Evolutionary conservation across 179 eudicot species (phyloP).

Genomic region (Silene noctiflora): DNA sequence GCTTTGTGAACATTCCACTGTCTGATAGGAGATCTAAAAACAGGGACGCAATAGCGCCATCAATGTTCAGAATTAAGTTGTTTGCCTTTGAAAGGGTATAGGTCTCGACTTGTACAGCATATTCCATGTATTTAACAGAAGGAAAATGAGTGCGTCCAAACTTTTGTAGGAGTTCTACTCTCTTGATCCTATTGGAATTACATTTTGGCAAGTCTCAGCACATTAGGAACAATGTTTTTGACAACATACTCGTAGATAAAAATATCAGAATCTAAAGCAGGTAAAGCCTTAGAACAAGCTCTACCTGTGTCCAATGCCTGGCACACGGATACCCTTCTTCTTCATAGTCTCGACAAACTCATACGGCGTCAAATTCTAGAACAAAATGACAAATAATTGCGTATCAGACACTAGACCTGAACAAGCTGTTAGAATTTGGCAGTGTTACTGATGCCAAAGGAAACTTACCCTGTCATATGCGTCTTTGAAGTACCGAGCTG

Average conservation of each 20-base stretch:
- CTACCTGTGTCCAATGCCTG: conserved; percentile 99
- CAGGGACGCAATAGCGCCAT: conserved; percentile 92
- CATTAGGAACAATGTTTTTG: too few species aligned
- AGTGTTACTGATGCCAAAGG: neutral
- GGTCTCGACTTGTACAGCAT: conserved; percentile 90
- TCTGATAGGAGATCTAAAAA: conserved; percentile 97
- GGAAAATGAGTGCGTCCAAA: conserved; percentile 89
- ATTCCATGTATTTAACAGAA: conserved; percentile 96
- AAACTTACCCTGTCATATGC: conserved; percentile 82
- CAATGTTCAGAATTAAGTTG: conserved; percentile 89
- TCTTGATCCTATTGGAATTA: conserved; percentile 66
- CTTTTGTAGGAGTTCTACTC: conserved; percentile 85
- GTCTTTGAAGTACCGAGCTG: conserved; percentile 97
- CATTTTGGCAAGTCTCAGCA: neutral
- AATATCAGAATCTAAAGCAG: neutral
- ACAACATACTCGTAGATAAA: too few species aligned
- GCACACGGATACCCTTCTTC: conserved; percentile 98
- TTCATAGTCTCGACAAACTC: conserved; percentile 97
- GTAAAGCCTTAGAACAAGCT: neutral
- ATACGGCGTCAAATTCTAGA: conserved; percentile 80
- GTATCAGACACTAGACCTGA: conserved; percentile 13
- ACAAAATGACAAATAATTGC: conserved; percentile 18
- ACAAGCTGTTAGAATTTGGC: neutral
- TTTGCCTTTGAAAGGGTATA: conserved; percentile 94
- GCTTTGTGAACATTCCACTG: conserved; percentile 94